Evolutionary conservation across 73 alveolate genomes (phyloP).

Genomic region (Blepharisma stoltei): DNA sequence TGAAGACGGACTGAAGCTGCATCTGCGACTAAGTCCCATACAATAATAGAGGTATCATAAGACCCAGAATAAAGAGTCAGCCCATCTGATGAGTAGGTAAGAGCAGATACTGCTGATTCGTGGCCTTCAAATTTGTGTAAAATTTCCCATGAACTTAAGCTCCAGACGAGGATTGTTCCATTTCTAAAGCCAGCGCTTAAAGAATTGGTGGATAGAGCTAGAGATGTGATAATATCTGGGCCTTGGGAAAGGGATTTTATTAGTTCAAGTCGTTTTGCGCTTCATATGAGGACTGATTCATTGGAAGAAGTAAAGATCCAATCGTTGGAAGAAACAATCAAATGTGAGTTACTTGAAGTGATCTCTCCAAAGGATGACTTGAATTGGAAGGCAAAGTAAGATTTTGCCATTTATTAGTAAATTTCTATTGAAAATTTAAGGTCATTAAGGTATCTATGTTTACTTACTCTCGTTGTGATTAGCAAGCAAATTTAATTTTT

Average conservation of each 20-base stretch:
- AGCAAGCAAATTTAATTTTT: no score
- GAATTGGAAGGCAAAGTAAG: not conserved
- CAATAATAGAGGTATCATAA: constrained; percentile 68
- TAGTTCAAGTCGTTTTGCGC: not conserved
- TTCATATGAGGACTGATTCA: not conserved
- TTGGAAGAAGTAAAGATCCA: not conserved
- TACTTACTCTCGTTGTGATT: no score
- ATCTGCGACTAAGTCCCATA: constrained; percentile 79
- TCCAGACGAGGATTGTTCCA: constrained; percentile 44
- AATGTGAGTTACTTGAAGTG: not conserved
- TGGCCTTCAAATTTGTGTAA: constrained; percentile 53
- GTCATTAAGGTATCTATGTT: no score
- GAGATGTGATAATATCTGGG: constrained; percentile 34
- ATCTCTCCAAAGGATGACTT: constrained; percentile 10
- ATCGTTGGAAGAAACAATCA: not conserved
- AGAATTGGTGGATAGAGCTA: constrained; percentile 23
- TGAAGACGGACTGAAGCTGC: constrained; percentile 61
- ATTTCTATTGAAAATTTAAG: no score
- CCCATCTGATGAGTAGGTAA: constrained; percentile 54
- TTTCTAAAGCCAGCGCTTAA: constrained; percentile 51
- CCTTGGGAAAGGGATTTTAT: constrained; percentile 38
- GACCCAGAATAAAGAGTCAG: constrained; percentile 68
- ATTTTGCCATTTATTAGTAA: not conserved
- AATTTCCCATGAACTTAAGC: constrained; percentile 16
- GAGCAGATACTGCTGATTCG: constrained; percentile 69